Base-by-base conservation (phyloP, 1,284 basidiomycete genomes). In the Trametes sp. region DNA sequence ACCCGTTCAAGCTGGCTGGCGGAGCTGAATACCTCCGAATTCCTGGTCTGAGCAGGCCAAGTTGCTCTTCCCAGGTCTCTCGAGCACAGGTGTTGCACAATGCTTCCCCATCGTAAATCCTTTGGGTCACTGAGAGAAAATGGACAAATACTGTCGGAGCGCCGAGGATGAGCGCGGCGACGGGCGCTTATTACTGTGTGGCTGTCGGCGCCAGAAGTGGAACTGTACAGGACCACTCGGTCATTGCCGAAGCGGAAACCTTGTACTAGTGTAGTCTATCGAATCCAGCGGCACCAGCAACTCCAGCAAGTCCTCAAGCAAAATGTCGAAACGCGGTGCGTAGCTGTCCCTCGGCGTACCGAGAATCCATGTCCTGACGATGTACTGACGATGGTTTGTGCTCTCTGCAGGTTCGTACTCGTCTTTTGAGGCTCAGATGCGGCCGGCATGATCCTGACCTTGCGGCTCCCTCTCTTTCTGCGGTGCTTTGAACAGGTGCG, bases 401-500 rank as follows among this genome's bases (percentile, higher is more conserved):
- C 28, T 48, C 63, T 60, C 21, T 31, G 28, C 44, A 68, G 69
- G 69, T 73, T 64, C 57, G 64, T 71, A 66, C 42, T 21, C n/a
- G 16, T 54, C 26, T 46, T 46, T 19, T 35, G 48, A 41, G 33
- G 21, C 38, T 55, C 54, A 33, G 80, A 80, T 67, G 83, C 81
- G 33, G 57, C 5, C 42, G 2, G 21, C 10, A 51, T 55, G 19
- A 56, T 65, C 54, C 61, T 64, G 72, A 71, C 70, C 81, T 80
- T 11, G 83, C 42, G 55, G 24, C 80, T 66, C 36, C 78, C 72
- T 52, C 84, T 79, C 68, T 82, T 49, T 19, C 5, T 84, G 75
- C 75, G 26, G 79, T 73, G 44, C 82, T 28, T 54, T 63, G 38
- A 58, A 72, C 72, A 79, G 78, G 75, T 63, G 67, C 74, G 41